These are phyloP conservation scores for Penicillium carneum DNA, from an alignment of 2,329 filamentous ascomycete species.

Conservation along the genomic window DNA sequence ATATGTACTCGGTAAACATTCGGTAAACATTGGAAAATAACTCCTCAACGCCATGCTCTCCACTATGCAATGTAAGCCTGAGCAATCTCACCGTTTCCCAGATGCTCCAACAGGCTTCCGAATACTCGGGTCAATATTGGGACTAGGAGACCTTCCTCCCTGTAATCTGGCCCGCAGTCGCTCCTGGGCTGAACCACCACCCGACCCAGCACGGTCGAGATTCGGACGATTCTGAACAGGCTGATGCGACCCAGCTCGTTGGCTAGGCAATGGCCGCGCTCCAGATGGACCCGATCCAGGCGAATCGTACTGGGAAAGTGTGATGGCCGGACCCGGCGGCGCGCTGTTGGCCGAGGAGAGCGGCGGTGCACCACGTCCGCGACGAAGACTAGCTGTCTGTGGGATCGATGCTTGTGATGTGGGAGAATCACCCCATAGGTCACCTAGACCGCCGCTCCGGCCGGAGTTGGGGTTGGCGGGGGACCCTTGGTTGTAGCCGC, in stretches of 20 bases:
- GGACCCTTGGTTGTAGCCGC: slow-evolving; percentile 37
- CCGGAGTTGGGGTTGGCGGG: slow-evolving; percentile 33
- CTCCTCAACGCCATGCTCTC: slow-evolving; percentile 34
- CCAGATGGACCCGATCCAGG: slow-evolving; percentile 40
- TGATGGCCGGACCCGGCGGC: slow-evolving; percentile 28
- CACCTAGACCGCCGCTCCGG: slow-evolving; percentile 58
- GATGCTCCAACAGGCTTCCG: slow-evolving; percentile 45
- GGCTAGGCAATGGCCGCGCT: slow-evolving; percentile 72
- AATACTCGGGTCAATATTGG: slow-evolving; percentile 43
- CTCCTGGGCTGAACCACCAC: slow-evolving; percentile 70
- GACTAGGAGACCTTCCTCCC: slow-evolving; percentile 55
- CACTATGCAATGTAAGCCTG: slow-evolving; percentile 19
- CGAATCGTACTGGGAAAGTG: slow-evolving; percentile 36
- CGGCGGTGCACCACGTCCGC: slow-evolving; percentile 42
- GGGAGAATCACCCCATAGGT: slow-evolving; percentile 63
- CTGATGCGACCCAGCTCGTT: slow-evolving; percentile 78
- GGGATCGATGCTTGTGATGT: slow-evolving; percentile 39
- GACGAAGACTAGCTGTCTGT: slow-evolving; percentile 51
- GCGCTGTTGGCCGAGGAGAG: slow-evolving; percentile 35
- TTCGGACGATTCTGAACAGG: slow-evolving; percentile 49
- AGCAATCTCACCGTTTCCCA: slow-evolving; percentile 28
- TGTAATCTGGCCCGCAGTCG: slow-evolving; percentile 81
- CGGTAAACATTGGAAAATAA: slow-evolving; percentile 18
- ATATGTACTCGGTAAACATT: slow-evolving; percentile 16
- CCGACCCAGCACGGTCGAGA: slow-evolving; percentile 38